Conservation (phyloP, 192 early-diverging fungal species). For the Lobosporangium transversale region DNA sequence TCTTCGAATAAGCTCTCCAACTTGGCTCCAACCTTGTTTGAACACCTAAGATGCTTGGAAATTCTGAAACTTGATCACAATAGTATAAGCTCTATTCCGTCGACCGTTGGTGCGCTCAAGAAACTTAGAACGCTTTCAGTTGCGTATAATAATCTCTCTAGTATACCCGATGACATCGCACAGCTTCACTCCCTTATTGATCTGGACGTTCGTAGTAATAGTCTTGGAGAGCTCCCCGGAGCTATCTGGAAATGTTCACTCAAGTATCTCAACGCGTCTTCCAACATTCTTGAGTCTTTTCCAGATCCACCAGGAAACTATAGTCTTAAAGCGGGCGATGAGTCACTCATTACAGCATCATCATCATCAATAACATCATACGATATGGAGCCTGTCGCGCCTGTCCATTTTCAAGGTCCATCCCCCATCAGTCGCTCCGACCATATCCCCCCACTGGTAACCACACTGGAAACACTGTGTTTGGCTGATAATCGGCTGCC, state of each 20-base stretch:
- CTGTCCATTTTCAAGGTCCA: neutral
- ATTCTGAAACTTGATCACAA: constrained; percentile 75
- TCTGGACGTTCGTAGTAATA: constrained; percentile 83
- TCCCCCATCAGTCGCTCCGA: constrained; percentile 2
- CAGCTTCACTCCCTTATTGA: constrained; percentile 67
- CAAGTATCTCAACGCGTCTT: constrained; percentile 76
- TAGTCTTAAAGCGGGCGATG: neutral
- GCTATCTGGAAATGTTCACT: constrained; percentile 85
- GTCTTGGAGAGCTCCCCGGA: constrained; percentile 74
- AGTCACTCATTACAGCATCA: constrained; percentile 2
- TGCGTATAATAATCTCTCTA: constrained; percentile 74
- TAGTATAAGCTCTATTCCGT: constrained; percentile 72
- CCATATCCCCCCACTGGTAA: constrained; percentile 60
- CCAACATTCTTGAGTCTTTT: constrained; percentile 84
- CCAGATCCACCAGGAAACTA: constrained; percentile 67
- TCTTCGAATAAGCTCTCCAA: constrained; percentile 79
- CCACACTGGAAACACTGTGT: constrained; percentile 70
- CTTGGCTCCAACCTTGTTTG: constrained; percentile 70
- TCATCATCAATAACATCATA: constrained; percentile 2
- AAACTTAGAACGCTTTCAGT: constrained; percentile 67
- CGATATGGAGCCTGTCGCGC: constrained; percentile 37
- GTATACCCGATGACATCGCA: constrained; percentile 76
- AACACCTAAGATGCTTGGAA: constrained; percentile 64
- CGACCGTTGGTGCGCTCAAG: constrained; percentile 65
- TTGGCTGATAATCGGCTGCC: constrained; percentile 86